phyloP scores from a whole-genome alignment of 495 filamentous ascomycete species.

The Penicillium nucicola region DNA sequence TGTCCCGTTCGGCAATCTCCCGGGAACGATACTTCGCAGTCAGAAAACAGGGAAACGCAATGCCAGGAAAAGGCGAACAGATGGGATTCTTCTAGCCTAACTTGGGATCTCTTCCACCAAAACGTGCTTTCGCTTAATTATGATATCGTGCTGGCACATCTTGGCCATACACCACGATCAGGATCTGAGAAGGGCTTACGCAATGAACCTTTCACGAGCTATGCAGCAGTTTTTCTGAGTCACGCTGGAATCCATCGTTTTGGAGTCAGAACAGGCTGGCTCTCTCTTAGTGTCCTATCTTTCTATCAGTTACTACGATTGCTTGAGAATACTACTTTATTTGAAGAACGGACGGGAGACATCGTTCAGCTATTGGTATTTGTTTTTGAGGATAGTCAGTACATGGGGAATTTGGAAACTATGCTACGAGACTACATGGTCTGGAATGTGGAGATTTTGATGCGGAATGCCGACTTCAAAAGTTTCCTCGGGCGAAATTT shows the following conservation, averaged over 20 bases:
- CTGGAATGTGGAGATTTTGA: slow-evolving; percentile 1
- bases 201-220: slow-evolving; percentile 20
- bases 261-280: slow-evolving; percentile 22
- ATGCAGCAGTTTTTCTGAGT: slow-evolving; percentile 24
- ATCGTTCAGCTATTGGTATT: slow-evolving; percentile 30
- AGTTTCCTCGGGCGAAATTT: background rate
- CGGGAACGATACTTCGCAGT: background rate
- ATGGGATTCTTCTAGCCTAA: slow-evolving; percentile 10
- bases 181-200: background rate
- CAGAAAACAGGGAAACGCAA: background rate
- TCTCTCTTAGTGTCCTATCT: slow-evolving; percentile 23
- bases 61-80: background rate
- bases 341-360: slow-evolving; percentile 24
- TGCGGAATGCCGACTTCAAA: background rate
- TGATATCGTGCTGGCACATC: background rate
- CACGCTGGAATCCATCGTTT: slow-evolving; percentile 31
- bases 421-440: slow-evolving; percentile 1
- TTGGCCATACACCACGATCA: slow-evolving; percentile 2
- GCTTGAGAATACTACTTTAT: slow-evolving; percentile 26
- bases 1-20: background rate
- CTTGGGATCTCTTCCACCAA: slow-evolving; percentile 12
- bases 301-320: slow-evolving; percentile 27
- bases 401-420: slow-evolving; percentile 19
- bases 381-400: slow-evolving; percentile 27
- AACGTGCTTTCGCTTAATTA: background rate